phyloP scores from a whole-genome alignment of 805 yeast species.

The Wickerhamiella alocasiicola region DNA sequence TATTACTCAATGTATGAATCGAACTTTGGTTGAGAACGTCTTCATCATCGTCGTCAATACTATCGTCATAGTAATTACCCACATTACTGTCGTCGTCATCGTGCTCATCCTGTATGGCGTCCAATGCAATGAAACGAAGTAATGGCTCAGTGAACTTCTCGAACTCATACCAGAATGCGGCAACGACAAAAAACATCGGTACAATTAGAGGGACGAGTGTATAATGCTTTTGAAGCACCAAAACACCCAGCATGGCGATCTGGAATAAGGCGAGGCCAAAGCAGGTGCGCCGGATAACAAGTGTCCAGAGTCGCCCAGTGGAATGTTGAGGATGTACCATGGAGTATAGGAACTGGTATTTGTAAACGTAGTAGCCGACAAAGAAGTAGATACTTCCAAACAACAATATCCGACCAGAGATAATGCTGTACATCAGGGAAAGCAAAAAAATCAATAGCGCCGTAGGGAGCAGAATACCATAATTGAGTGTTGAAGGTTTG shows the following conservation, averaged over 20 bases:
- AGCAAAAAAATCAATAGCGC: slow-evolving; percentile 78
- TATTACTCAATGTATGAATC: slow-evolving; percentile 3
- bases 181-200: slow-evolving; percentile 64
- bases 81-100: not conserved
- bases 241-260: slow-evolving; percentile 82
- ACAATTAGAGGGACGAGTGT: slow-evolving; percentile 54
- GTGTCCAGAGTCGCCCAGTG: slow-evolving; percentile 93
- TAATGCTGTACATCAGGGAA: slow-evolving; percentile 73
- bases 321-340: slow-evolving; percentile 95
- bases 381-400: slow-evolving; percentile 77
- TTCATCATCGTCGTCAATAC: not conserved
- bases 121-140: slow-evolving; percentile 71
- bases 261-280: slow-evolving; percentile 77
- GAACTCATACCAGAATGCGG: slow-evolving; percentile 63
- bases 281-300: slow-evolving; percentile 69
- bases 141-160: slow-evolving; percentile 72
- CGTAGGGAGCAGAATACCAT: slow-evolving; percentile 84
- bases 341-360: slow-evolving; percentile 79
- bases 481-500: slow-evolving; percentile 84
- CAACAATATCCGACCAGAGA: slow-evolving; percentile 74
- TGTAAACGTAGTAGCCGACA: slow-evolving; percentile 77
- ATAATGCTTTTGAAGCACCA: slow-evolving; percentile 72
- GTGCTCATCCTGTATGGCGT: slow-evolving; percentile 45
- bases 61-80: not conserved
- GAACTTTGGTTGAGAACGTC: not conserved